Evolutionary conservation across 2,329 filamentous ascomycete genomes (phyloP), one percentile per base, ranked within the genome.

Genomic region (Lecanicillium sp.): DNA sequence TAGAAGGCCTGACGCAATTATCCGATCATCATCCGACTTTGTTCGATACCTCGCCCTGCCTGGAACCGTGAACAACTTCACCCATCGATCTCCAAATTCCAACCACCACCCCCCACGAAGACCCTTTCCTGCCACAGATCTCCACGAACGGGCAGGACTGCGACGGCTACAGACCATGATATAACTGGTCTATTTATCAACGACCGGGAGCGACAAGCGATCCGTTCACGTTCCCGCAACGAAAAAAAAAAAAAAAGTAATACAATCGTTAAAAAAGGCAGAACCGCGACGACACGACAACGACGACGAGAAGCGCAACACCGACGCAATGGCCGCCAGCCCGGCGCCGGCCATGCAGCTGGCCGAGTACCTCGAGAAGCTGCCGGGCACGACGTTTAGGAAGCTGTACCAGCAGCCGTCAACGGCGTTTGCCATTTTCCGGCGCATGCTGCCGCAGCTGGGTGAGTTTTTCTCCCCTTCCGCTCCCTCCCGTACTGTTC

Each of bases 321-420:
- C 44, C 54, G 54, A 52, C 61, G 67, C 53, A 48, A 75, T 77
- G 73, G 72, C 74, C 59, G 65, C 65, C 64, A 67, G 62, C 56
- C 62, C 67, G 29, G 55, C 64, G 54, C 73, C 73, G 51, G 76
- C 78, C 53, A 72, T 80, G 52, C 75, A 79, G 54, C 77, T 83
- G 51, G 87, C 91, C 63, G 90, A 96, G 63, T 97, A 95, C 69
- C 84, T 97, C 64, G 90, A 97, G 77, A 83, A 84, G 64, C 84
- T 95, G 60, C 87, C 87, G 42, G 89, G 90, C 54, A 89, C 87
- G 35, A 94, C 89, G 29, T 95, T 97, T 67, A 81, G 83, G 63
- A 86, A 88, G 67, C 78, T 98, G 38, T 98, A 98, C 75, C 86
- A 90, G 70, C 90, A 96, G 73, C 93, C 93, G 24, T 95, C 91